Base-by-base conservation (phyloP, 805 yeast species). In the Tetrapisispora fleetii region DNA sequence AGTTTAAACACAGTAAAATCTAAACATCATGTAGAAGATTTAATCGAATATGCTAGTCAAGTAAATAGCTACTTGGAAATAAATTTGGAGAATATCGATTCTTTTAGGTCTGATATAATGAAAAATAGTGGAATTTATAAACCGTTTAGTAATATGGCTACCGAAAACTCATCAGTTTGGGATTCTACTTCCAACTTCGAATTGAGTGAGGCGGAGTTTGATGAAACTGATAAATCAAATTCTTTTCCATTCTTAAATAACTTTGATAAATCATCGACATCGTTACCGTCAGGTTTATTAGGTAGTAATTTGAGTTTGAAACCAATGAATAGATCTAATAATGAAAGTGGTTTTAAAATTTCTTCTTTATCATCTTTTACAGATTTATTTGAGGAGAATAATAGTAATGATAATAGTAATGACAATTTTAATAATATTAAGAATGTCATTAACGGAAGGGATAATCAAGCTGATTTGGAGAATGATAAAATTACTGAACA, bases 131-230 rank as follows among this genome's bases (percentile, higher is more conserved):
- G 42, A 35, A 21, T 42, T 21, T 41, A 32, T 22, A 38, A 24
- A 38, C 46, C 49, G 22, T 38, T 37, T 5, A 39, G 45, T 17
- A 43, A 45, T 46, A 27, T 30, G 19, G 42, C 45, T 2, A 49
- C 46, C 6, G 46, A 43, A 17, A 43, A 28, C 33, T 43, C 50
- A 10, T 43, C 47, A 14, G 43, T 33, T 36, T 37, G 44, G n/a
- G 63, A 60, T 2, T 58, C 63, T 2, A 48, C 53, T 18, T 60
- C 67, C 3, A 63, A 63, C 44, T 63, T 63, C 37, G 59, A 53
- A 18, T 47, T 63, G 39, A 62, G 64, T 46, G 67, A 58, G n/a
- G 42, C 47, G 42, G 62, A 57, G 16, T 17, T 38, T 11, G 58
- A 54, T 16, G 55, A 54, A 17, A 47, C 21, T 14, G 46, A 42